Evolutionary conservation across 2,329 filamentous ascomycete species (phyloP), one percentile per base, ranked within the genome.

Genomic region (Tolypocladium pustulatum): DNA sequence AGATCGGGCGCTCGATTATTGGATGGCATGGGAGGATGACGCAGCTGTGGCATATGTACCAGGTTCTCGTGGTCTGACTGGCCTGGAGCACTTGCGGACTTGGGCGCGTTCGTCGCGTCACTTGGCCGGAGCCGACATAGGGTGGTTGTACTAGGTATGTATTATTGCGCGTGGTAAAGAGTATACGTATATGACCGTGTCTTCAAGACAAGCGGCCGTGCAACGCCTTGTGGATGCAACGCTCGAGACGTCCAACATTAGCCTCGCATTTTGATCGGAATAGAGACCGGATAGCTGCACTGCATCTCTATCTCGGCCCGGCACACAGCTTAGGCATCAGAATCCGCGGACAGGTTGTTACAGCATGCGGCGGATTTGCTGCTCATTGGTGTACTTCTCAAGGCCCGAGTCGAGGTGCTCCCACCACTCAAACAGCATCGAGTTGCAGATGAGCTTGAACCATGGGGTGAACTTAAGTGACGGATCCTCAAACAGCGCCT

Each of bases 401-500:
- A 97, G 79, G 12, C 89, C 89, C 30, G 82, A 78, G 66, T 94
- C 87, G 59, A 97, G 82, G 75, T 89, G 86, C 69, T 86, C 80
- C 94, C 94, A 99, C 94, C 94, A 99, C 74, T 97, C 88, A 68
- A 96, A 99, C 49, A 99, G 83, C 90, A 97, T 92, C 55, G 90
- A 91, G 73, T 97, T 83, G 81, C 94, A 99, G 70, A 99, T 97
- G 65, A 99, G 86, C 81, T 96, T 96, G 81, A 99, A 99, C 94
- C 94, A 99, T 1, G 94, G 94, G 0, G 94, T 99, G 74, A 97
- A 97, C 68, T 87, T 89, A 66, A 96, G 80, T 57, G 76, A 80
- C 4, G 88, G 84, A 69, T 97, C 88, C 68, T 86, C 78, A 73
- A 99, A 97, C 81, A 93, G 90, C 65, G 81, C 72, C 80, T 91